Conservation (phyloP, 2,329 filamentous ascomycete species). For the Capronia coronata region DNA sequence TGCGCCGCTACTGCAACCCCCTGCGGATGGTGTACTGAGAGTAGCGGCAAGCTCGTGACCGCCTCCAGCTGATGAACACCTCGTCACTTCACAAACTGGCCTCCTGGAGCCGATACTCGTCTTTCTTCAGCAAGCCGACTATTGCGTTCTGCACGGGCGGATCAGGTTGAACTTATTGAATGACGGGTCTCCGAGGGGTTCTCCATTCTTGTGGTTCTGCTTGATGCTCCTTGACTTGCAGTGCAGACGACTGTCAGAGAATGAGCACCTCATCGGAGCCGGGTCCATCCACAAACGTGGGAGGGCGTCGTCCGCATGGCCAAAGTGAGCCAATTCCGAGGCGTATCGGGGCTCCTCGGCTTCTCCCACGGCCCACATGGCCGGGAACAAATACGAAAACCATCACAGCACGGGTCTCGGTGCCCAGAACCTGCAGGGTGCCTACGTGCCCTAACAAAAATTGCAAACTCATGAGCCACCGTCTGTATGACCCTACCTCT, state of each 20-base stretch:
- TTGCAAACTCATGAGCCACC: slow-evolving; percentile 7
- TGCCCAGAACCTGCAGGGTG: slow-evolving; percentile 1
- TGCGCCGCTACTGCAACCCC: no score
- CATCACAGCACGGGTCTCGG: background rate
- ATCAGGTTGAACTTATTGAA: no score
- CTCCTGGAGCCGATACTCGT: no score
- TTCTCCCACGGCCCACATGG: background rate
- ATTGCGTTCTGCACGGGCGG: no score
- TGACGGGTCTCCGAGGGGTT: no score
- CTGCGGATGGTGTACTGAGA: no score
- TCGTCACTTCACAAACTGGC: no score
- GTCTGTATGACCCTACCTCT: slow-evolving; percentile 1
- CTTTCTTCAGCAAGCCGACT: no score
- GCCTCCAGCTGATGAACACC: no score
- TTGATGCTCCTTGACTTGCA: no score
- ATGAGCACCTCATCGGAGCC: background rate
- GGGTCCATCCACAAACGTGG: background rate
- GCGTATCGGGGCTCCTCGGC: background rate
- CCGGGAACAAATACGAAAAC: background rate
- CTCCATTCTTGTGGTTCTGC: no score
- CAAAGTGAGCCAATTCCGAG: background rate
- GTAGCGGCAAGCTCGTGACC: no score
- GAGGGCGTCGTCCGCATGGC: background rate
- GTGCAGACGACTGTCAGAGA: background rate
- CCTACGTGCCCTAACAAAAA: slow-evolving; percentile 6